Base-by-base conservation (phyloP, 345 rosid genomes). In the Acer yangbiense region DNA sequence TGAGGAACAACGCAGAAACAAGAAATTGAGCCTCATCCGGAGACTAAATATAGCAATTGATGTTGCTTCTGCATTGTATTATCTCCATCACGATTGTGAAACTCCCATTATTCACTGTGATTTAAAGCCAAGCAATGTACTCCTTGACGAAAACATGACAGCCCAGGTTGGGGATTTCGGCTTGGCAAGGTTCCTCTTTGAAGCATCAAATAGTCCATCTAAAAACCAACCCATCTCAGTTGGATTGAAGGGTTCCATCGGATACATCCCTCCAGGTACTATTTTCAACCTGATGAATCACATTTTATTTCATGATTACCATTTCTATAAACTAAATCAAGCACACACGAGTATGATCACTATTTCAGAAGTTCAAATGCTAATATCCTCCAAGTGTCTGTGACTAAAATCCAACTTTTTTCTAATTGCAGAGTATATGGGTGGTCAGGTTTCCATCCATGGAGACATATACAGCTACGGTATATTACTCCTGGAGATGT, bases 41-140 rank as follows among this genome's bases (percentile, higher is more conserved):
- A 81, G 77, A 61, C 58, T 73, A 21, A 76, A 79, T n/a, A 79
- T 84, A 25, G 83, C 83, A 14, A 81, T 76, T 48, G 81, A 79
- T 20, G 76, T 84, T 46, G 87, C 82, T 58, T 54, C 25, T 57
- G 87, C 81, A 11, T 17, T 81, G 61, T 76, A 69, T 18, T 84
- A 84, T 75, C 86, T 84, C 5, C 82, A 84, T 65, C 54, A 77
- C 54, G 18, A 78, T 32, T 81, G 80, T 29, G 78, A 78, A 25
- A 75, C 71, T 32, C 67, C 81, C 3, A 73, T 81, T 35, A 76
- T 74, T 73, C 87, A 81, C 29, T 84, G 81, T 4, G 83, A 84
- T 76, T 63, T 84, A 3, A 84, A 81, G 72, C 87, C 84, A 29
- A 84, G 82, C 77, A 84, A 81, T 39, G 73, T 81, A n/a, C 78